Percentiles rank a stretch among this genome's conserved stretches.
These are phyloP conservation scores for Chaetomium fimeti DNA, from an alignment of 495 filamentous ascomycete species.

Conservation along the genomic window DNA sequence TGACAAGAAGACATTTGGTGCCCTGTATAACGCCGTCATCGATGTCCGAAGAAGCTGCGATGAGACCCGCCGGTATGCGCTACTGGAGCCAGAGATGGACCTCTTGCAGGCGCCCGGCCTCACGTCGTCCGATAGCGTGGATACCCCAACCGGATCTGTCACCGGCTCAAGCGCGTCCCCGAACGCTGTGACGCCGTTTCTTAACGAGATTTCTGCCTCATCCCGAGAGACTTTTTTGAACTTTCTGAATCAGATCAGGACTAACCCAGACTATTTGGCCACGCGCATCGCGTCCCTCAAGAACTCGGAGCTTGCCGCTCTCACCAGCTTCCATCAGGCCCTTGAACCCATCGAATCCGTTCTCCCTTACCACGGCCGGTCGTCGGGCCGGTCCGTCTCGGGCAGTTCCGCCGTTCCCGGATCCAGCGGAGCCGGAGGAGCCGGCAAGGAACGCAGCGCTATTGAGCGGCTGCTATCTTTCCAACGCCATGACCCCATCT, in stretches of 20 bases:
- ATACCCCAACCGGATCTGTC: constrained; percentile 42
- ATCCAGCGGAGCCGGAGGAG: constrained; percentile 22
- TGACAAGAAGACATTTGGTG: constrained; percentile 84
- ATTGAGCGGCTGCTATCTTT: constrained; percentile 74
- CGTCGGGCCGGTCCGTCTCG: constrained; percentile 33
- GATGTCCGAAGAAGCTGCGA: constrained; percentile 86
- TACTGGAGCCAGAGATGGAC: constrained; percentile 68
- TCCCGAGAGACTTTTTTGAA: constrained; percentile 71
- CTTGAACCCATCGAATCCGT: constrained; percentile 80
- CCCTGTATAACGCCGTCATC: constrained; percentile 81
- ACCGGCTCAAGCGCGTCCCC: constrained; percentile 37
- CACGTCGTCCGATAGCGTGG: constrained; percentile 47
- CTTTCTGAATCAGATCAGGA: constrained; percentile 79
- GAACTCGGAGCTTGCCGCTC: constrained; percentile 66
- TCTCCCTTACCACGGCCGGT: constrained; percentile 66
- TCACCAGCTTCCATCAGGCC: constrained; percentile 71
- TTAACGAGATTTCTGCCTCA: constrained; percentile 74
- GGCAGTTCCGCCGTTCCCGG: constrained; percentile 22
- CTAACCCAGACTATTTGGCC: constrained; percentile 82
- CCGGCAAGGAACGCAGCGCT: constrained; percentile 46
- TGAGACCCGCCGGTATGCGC: constrained; percentile 63
- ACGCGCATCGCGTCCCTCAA: constrained; percentile 71
- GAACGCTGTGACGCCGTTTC: constrained; percentile 64
- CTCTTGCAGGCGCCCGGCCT: constrained; percentile 45
- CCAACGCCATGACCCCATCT: constrained; percentile 83